Evolutionary conservation across 75 land plant genomes (phyloP).

Genomic region (Azolla pinnata): DNA sequence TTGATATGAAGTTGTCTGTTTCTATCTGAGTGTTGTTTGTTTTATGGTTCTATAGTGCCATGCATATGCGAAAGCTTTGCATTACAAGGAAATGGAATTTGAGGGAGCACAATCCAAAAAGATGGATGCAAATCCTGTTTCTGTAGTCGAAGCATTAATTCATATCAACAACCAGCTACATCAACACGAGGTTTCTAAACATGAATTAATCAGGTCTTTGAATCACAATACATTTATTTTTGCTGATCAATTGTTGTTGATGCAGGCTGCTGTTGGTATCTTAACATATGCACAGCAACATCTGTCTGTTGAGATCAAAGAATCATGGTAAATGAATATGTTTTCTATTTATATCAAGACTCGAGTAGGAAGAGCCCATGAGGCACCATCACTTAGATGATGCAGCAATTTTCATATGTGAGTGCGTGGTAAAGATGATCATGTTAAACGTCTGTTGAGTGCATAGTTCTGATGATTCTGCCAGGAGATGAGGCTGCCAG

Average conservation of each 20-base stretch:
- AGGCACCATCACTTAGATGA: too few species aligned
- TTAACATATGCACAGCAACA: slow-evolving; percentile 83
- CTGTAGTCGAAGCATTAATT: slow-evolving; percentile 96
- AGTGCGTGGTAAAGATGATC: background rate
- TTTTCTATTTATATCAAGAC: too few species aligned
- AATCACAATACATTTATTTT: background rate
- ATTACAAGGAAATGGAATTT: slow-evolving; percentile 99
- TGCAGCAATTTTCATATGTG: background rate
- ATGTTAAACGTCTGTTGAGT: too few species aligned
- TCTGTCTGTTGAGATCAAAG: slow-evolving; percentile 86
- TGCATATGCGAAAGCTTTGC: slow-evolving; percentile 98
- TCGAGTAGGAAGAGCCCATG: too few species aligned
- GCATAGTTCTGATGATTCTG: too few species aligned
- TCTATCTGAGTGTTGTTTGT: background rate
- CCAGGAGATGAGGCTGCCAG: too few species aligned
- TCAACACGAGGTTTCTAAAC: slow-evolving; percentile 78
- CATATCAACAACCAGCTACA: slow-evolving; percentile 97
- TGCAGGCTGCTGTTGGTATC: slow-evolving; percentile 98
- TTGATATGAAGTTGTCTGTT: too few species aligned
- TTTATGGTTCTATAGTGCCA: slow-evolving; percentile 55
- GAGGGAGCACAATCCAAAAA: slow-evolving; percentile 73
- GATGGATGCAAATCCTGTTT: slow-evolving; percentile 76
- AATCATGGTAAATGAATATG: slow-evolving; percentile 82
- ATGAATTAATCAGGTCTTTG: background rate
- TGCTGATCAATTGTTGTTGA: background rate